Conservation (phyloP, 768 basidiomycete genomes). For the Suillus sp. region DNA sequence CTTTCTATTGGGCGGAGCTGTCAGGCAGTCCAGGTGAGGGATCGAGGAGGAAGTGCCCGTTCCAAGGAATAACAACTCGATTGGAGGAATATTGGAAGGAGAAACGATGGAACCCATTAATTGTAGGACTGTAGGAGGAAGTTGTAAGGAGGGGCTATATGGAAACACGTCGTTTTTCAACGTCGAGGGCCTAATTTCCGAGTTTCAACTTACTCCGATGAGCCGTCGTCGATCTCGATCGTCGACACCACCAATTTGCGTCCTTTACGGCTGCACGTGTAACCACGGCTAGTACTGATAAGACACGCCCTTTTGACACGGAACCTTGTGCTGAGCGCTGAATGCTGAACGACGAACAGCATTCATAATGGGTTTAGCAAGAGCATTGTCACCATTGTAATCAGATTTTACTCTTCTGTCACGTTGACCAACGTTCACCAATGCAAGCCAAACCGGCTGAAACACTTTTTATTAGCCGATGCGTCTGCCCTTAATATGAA, state of each 20-base stretch:
- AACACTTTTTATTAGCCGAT: neutral
- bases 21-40: conserved; percentile 74
- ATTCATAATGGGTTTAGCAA: neutral
- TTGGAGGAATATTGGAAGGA: conserved; percentile 13
- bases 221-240: conserved; percentile 8
- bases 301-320: neutral
- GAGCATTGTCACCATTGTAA: too few relatives aligned
- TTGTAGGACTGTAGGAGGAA: neutral
- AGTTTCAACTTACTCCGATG: conserved; percentile 8
- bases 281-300: neutral
- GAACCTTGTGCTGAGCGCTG: neutral
- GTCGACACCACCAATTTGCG: conserved; percentile 5
- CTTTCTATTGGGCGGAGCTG: conserved; percentile 53
- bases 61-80: conserved; percentile 80
- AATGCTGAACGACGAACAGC: neutral
- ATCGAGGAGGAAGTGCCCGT: conserved; percentile 80
- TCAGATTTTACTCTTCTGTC: neutral
- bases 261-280: conserved; percentile 10
- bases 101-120: neutral
- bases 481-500: neutral
- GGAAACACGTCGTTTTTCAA: neutral
- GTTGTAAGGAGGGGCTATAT: neutral
- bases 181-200: neutral
- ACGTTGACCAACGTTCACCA: too few relatives aligned
- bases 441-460: neutral